phyloP scores from a whole-genome alignment of 495 filamentous ascomycete genomes.

The Daldinia childiae region DNA sequence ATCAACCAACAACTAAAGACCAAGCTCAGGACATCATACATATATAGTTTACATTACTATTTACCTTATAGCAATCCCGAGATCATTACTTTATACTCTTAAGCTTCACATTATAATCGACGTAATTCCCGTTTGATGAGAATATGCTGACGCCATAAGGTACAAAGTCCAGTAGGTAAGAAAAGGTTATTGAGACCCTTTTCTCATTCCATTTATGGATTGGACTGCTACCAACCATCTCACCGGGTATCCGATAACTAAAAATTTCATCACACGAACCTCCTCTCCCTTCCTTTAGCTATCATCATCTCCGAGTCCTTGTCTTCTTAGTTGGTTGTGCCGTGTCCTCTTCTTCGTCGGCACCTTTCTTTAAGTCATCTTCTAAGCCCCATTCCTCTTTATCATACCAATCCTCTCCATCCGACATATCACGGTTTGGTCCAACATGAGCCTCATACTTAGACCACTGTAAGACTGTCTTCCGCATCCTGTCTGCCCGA shows the following conservation, averaged over 20 bases:
- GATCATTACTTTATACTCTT: not conserved
- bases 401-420: slow-evolving; percentile 97
- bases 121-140: not conserved
- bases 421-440: slow-evolving; percentile 73
- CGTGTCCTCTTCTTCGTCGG: slow-evolving; percentile 86
- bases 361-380: slow-evolving; percentile 87
- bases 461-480: slow-evolving; percentile 80
- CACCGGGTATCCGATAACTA: slow-evolving; percentile 35
- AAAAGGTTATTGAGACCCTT: not conserved
- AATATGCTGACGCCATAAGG: slow-evolving; percentile 1
- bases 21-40: not conserved
- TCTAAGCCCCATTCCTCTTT: slow-evolving; percentile 86
- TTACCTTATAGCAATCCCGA: not conserved
- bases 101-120: not conserved
- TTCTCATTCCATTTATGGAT: slow-evolving; percentile 7
- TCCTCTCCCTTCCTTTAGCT: not conserved
- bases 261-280: not conserved
- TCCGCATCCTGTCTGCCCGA: slow-evolving; percentile 78
- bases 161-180: not conserved
- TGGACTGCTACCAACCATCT: slow-evolving; percentile 21
- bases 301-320: slow-evolving; percentile 64
- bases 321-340: slow-evolving; percentile 79
- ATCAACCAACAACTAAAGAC: not conserved
- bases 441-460: slow-evolving; percentile 92
- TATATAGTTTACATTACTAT: not conserved